phyloP scores from a whole-genome alignment of 2,329 filamentous ascomycete genomes.

The Phaeosphaeria sp. region DNA sequence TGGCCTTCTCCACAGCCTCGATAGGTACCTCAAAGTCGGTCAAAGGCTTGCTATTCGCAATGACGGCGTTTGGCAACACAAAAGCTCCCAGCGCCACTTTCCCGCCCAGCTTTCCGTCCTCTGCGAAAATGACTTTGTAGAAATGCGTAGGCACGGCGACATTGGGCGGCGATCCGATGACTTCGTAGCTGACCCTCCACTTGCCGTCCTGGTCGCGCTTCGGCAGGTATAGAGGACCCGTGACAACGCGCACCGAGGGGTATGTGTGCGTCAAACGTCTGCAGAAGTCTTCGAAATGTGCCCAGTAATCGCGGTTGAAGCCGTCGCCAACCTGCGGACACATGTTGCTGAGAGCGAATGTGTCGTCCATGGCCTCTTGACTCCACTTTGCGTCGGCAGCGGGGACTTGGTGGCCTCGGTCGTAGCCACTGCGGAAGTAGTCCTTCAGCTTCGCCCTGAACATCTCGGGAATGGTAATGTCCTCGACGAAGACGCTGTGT shows the following conservation, averaged over 20 bases:
- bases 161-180: constrained; percentile 91
- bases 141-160: constrained; percentile 98
- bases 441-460: constrained; percentile 92
- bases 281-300: constrained; percentile 98
- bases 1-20: constrained; percentile 90
- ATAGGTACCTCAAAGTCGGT: constrained; percentile 93
- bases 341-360: constrained; percentile 95
- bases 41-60: constrained; percentile 86
- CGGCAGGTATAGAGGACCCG: constrained; percentile 91
- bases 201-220: constrained; percentile 88
- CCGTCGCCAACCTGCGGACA: constrained; percentile 97
- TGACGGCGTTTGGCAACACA: constrained; percentile 89
- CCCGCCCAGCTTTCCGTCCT: constrained; percentile 72
- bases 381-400: constrained; percentile 97
- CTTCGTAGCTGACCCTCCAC: constrained; percentile 94
- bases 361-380: constrained; percentile 92
- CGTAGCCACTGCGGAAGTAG: constrained; percentile 94
- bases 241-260: constrained; percentile 88
- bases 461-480: constrained; percentile 77
- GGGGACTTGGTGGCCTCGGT: constrained; percentile 95
- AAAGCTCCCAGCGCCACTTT: constrained; percentile 88
- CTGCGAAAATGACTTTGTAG: constrained; percentile 98
- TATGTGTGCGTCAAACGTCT: constrained; percentile 80
- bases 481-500: constrained; percentile 83
- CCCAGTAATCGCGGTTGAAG: constrained; percentile 99